phyloP scores from a whole-genome alignment of 345 rosid species.

The Rubroshorea leprosula region DNA sequence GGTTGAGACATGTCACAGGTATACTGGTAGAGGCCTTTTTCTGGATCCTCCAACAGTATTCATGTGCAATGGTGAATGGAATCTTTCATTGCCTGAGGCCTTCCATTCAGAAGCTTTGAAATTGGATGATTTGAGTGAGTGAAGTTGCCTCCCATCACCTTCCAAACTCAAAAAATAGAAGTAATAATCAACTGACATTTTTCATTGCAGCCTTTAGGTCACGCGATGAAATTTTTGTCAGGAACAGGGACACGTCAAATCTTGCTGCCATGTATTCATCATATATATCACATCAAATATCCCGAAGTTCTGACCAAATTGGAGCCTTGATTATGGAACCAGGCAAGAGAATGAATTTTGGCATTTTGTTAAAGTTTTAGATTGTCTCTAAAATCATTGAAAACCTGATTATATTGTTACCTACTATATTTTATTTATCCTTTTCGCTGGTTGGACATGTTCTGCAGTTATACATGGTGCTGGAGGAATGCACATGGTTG shows the following conservation, averaged over 20 bases:
- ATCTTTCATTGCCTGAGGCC: constrained; percentile 54
- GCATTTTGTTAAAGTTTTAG: neutral
- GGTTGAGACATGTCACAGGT: constrained; percentile 39
- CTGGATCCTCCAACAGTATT: constrained; percentile 85
- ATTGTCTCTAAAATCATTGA: neutral
- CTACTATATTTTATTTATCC: constrained; percentile 3
- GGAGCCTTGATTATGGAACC: constrained; percentile 96
- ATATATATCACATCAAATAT: constrained; percentile 51
- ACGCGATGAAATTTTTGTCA: constrained; percentile 58
- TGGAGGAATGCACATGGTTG: constrained; percentile 98
- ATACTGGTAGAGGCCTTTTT: constrained; percentile 87
- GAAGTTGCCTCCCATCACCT: constrained; percentile 1
- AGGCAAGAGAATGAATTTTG: constrained; percentile 38
- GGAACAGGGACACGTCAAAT: constrained; percentile 55
- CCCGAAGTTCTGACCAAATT: constrained; percentile 33
- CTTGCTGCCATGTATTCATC: constrained; percentile 58
- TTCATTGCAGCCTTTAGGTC: constrained; percentile 48
- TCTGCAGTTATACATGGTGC: constrained; percentile 80
- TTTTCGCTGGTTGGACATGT: constrained; percentile 10
- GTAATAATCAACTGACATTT: constrained; percentile 7
- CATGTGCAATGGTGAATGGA: constrained; percentile 56
- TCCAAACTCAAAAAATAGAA: neutral
- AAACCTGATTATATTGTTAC: neutral
- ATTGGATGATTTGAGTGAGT: constrained; percentile 40
- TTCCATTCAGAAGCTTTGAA: constrained; percentile 26